phyloP scores from a whole-genome alignment of 805 yeast genomes.

The Saccharomycopsis microspora region DNA sequence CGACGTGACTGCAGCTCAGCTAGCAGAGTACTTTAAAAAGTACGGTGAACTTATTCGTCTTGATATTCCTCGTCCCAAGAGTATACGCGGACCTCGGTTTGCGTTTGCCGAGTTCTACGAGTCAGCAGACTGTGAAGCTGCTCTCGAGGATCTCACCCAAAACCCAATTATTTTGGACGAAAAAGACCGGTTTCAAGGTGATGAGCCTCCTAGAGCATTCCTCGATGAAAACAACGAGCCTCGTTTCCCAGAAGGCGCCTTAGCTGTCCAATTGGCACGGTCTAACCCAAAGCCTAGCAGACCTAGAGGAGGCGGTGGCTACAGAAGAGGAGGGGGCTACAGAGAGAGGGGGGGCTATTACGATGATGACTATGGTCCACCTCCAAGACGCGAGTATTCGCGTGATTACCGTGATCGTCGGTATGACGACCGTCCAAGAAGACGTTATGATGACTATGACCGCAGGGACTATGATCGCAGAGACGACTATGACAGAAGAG shows the following conservation, averaged over 20 bases:
- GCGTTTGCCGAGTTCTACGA: conserved; percentile 52
- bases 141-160: conserved; percentile 29
- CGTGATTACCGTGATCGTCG: not conserved
- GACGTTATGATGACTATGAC: conserved; percentile 2
- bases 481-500: conserved; percentile 2
- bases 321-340: conserved; percentile 12
- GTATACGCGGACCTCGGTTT: conserved; percentile 44
- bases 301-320: conserved; percentile 4
- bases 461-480: conserved; percentile 14
- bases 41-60: conserved; percentile 49
- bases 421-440: conserved; percentile 10
- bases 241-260: conserved; percentile 13
- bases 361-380: conserved; percentile 3
- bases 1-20: conserved; percentile 42
- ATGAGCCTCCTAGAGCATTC: not conserved
- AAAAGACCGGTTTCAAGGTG: conserved; percentile 1
- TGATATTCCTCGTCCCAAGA: conserved; percentile 51
- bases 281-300: conserved; percentile 16
- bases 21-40: conserved; percentile 52
- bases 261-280: conserved; percentile 14
- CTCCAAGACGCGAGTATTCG: not conserved
- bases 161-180: conserved; percentile 6
- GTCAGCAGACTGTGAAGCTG: conserved; percentile 42
- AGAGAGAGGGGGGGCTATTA: conserved; percentile 14
- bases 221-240: not conserved